Conservation (phyloP, 495 filamentous ascomycete genomes). For the Aspergillus sparsus region DNA sequence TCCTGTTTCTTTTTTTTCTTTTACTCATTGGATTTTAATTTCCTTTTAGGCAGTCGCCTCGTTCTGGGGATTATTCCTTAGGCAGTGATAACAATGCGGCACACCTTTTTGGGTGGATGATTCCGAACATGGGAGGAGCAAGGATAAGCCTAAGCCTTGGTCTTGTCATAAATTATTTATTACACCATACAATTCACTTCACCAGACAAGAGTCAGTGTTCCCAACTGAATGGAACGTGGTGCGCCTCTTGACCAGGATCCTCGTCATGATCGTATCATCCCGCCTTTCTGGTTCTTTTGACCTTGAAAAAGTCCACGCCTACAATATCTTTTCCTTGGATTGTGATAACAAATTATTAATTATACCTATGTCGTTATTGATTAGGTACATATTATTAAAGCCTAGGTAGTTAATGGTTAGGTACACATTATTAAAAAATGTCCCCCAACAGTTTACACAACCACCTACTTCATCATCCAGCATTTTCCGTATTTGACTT, state of each 20-base stretch:
- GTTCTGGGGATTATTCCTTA: too few species aligned
- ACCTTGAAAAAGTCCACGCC: too few species aligned
- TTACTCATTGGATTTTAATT: too few species aligned
- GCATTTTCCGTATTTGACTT: not conserved
- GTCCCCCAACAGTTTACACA: too few species aligned
- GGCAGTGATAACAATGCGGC: too few species aligned
- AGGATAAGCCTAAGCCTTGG: not conserved
- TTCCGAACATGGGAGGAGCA: not conserved
- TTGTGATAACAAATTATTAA: too few species aligned
- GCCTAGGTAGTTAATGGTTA: too few species aligned
- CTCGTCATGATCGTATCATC: conserved; percentile 15
- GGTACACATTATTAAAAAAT: too few species aligned
- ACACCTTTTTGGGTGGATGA: not conserved
- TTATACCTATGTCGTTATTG: too few species aligned
- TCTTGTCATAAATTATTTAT: conserved; percentile 10
- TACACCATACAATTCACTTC: not conserved
- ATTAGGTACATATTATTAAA: too few species aligned
- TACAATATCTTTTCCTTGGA: not conserved
- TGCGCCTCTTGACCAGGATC: conserved; percentile 28
- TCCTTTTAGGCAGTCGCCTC: too few species aligned
- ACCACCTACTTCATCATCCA: not conserved
- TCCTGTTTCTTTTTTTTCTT: too few species aligned
- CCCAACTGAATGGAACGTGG: conserved; percentile 38
- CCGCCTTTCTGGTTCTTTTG: conserved; percentile 11
- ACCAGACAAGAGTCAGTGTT: conserved; percentile 13